Conservation (phyloP, 1,284 basidiomycete genomes). For the Microbotryum silenes-acaulis region DNA sequence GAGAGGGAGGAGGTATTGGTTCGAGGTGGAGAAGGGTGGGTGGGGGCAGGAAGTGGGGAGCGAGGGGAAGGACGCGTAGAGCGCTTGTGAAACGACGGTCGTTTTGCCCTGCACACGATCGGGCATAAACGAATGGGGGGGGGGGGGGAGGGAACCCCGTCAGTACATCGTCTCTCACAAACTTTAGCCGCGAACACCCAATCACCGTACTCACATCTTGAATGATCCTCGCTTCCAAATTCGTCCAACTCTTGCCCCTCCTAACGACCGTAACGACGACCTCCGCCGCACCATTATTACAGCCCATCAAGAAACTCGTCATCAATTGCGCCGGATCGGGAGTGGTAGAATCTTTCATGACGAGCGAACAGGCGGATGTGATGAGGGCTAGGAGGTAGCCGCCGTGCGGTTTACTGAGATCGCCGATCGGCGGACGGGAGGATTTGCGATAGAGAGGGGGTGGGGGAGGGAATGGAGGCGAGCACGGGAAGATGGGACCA, state of each 20-base stretch:
- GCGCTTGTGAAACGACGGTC: neutral
- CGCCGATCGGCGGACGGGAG: too few relatives aligned
- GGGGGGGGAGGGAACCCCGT: too few relatives aligned
- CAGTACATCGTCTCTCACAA: too few relatives aligned
- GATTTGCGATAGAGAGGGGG: too few relatives aligned
- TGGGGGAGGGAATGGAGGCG: too few relatives aligned
- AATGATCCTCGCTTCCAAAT: neutral
- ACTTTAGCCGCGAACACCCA: too few relatives aligned
- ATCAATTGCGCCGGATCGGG: conserved; percentile 6
- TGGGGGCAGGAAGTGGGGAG: neutral
- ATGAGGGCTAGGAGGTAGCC: conserved; percentile 6
- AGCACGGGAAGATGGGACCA: too few relatives aligned
- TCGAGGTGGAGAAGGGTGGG: neutral
- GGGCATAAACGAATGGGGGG: too few relatives aligned
- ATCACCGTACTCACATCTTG: neutral
- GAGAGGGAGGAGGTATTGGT: conserved; percentile 7
- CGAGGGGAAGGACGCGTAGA: conserved; percentile 3
- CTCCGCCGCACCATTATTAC: neutral
- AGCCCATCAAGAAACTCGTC: neutral
- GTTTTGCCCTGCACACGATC: neutral
- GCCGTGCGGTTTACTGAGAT: conserved; percentile 9
- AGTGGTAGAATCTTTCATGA: too few relatives aligned
- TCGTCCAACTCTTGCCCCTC: neutral
- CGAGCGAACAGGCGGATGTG: neutral
- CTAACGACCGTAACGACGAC: neutral